Evolutionary conservation across 202 grass and related monocot genomes (phyloP), one percentile per base, ranked within the genome.

Genomic region (Miscanthus sacchariflorus): DNA sequence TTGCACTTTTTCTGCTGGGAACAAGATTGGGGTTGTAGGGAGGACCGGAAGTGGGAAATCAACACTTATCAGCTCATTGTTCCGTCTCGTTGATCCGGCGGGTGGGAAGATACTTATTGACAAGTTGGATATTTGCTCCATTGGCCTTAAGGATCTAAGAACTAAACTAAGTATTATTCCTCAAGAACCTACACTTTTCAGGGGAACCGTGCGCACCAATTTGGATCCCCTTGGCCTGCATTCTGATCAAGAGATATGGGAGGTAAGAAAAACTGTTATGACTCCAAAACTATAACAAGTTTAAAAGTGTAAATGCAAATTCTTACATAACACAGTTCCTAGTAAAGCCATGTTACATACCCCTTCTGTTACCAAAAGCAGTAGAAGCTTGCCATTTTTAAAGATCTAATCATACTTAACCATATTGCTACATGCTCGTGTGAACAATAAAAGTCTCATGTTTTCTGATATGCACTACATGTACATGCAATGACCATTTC

Each of bases 81-180:
- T 98, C 81, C 96, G 94, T 40, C 92, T 98, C 1, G 89, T 98
- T 13, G 94, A 98, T 87, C 96, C 96, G 15, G 78, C 56, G 0
- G 74, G 89, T 76, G 96, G 96, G 73, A 96, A 50, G 88, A 96
- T 98, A 94, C 85, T 96, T 59, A 90, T 98, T 83, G 96, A 98
- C 70, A 84, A 88, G n/a, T 67, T 96, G 72, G 90, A 98, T 88
- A 94, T 98, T 68, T 93, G 96, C 78, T 91, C 89, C 17, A 87
- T 98, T 8, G 96, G 96, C 43, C 90, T 98, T 35, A 96, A 96
- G 82, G 96, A 98, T 88, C 90, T 98, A 68, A 96, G 96, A 87
- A 96, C 91, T 77, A 98, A 98, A 89, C 80, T 98, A 68, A 98
- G 93, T 87, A 98, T 98, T 70, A 98, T 98, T 68, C 96, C 93